Evolutionary conservation across 1,284 basidiomycete genomes (phyloP).

Genomic region (Marasmius sp.): DNA sequence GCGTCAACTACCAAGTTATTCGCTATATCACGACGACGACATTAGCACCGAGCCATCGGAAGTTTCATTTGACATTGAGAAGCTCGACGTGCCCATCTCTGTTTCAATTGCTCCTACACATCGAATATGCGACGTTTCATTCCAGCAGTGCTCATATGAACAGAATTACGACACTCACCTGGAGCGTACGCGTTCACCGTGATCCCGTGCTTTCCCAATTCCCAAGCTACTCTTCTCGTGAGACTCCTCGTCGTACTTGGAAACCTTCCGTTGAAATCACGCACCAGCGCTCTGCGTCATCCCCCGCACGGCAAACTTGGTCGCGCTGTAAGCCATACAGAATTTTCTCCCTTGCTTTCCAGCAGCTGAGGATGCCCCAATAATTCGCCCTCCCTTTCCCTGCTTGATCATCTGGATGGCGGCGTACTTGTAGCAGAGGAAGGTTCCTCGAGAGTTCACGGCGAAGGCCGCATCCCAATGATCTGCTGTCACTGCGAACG

Average conservation of each 20-base stretch:
- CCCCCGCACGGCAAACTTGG: conserved; percentile 28
- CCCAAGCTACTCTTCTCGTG: conserved; percentile 19
- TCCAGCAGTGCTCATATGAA: too few species aligned
- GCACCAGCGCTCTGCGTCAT: conserved; percentile 18
- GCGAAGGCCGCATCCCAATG: conserved; percentile 6
- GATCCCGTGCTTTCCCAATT: conserved; percentile 30
- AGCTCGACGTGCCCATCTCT: neutral
- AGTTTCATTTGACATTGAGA: neutral
- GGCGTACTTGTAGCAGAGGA: conserved; percentile 14
- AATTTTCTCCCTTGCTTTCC: neutral
- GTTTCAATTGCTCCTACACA: neutral
- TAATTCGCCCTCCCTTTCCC: conserved; percentile 10
- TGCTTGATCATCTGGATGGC: conserved; percentile 12
- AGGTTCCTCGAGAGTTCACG: conserved; percentile 7
- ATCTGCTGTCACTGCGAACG: neutral
- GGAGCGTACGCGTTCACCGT: conserved; percentile 35
- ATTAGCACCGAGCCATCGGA: neutral
- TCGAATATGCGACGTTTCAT: neutral
- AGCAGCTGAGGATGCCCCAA: conserved; percentile 6
- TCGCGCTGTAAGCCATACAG: conserved; percentile 14
- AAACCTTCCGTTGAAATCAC: neutral
- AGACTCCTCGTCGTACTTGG: neutral
- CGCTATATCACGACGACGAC: neutral
- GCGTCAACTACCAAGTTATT: neutral
- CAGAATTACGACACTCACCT: conserved; percentile 5